Conservation (phyloP, 192 early-diverging fungal genomes). For the Coemansia sp. region DNA sequence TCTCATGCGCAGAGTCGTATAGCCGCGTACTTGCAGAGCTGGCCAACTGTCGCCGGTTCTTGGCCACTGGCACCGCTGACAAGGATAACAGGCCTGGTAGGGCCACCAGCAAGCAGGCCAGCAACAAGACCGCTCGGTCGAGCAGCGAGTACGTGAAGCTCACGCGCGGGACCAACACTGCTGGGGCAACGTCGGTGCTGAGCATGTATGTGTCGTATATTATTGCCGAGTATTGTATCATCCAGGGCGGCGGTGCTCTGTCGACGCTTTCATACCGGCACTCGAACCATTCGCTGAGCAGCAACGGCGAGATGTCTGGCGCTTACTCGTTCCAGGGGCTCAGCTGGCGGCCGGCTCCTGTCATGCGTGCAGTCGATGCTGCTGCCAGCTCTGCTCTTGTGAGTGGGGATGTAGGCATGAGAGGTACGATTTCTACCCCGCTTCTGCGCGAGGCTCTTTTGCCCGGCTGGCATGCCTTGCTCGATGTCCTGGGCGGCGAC, state of each 20-base stretch:
- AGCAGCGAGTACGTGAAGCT: slow-evolving; percentile 26
- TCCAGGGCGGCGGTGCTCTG: slow-evolving; percentile 40
- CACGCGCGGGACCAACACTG: slow-evolving; percentile 45
- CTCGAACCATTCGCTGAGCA: neutral
- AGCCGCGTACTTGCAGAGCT: slow-evolving; percentile 34
- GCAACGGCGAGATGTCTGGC: neutral
- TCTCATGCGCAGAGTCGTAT: slow-evolving; percentile 42
- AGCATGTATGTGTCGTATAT: slow-evolving; percentile 30
- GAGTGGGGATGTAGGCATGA: neutral
- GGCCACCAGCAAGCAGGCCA: neutral
- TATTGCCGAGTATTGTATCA: slow-evolving; percentile 52
- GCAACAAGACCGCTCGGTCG: neutral
- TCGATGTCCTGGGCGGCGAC: slow-evolving; percentile 34
- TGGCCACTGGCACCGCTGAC: neutral
- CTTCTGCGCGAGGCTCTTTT: slow-evolving; percentile 44
- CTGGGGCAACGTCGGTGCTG: slow-evolving; percentile 26
- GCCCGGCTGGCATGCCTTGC: slow-evolving; percentile 45
- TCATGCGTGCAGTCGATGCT: neutral
- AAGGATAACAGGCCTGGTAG: neutral
- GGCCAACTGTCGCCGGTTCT: slow-evolving; percentile 17
- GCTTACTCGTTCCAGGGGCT: slow-evolving; percentile 26
- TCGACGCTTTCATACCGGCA: neutral
- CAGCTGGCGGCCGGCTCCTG: slow-evolving; percentile 34
- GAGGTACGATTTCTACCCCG: slow-evolving; percentile 21
- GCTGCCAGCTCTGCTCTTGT: neutral